Conservation (phyloP, 257 asterid genomes). For the Fraxinus americana region DNA sequence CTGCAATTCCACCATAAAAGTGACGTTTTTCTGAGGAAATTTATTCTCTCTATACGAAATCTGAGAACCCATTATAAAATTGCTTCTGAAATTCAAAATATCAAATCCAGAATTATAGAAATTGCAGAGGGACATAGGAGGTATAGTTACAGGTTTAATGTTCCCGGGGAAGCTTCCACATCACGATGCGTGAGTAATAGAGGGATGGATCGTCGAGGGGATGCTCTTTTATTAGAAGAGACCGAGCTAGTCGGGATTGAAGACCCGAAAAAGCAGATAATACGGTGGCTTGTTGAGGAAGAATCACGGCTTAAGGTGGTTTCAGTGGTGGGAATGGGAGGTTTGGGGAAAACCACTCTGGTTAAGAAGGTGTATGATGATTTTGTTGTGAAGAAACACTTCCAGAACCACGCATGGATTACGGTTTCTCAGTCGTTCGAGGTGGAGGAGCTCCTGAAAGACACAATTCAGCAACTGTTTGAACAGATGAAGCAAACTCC, state of each 20-base stretch:
- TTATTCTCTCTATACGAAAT: background rate
- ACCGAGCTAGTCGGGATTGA: conserved; percentile 18
- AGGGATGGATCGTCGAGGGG: background rate
- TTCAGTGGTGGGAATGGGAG: conserved; percentile 30
- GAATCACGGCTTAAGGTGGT: conserved; percentile 11
- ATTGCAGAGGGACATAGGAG: conserved; percentile 27
- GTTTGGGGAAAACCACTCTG: conserved; percentile 28
- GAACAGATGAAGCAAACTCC: background rate
- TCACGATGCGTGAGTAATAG: background rate
- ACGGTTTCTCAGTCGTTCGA: conserved; percentile 30
- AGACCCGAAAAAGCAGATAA: background rate
- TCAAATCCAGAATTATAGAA: conserved; percentile 20
- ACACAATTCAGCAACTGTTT: conserved; percentile 11
- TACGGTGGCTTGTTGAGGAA: background rate
- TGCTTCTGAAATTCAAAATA: conserved; percentile 24
- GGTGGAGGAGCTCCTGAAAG: conserved; percentile 27
- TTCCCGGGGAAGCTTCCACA: background rate
- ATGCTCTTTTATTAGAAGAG: conserved; percentile 12
- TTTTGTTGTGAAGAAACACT: conserved; percentile 25
- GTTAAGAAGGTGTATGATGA: conserved; percentile 28
- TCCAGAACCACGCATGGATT: conserved; percentile 37
- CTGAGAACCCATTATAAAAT: conserved; percentile 9
- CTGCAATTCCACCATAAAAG: background rate
- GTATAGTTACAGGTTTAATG: background rate
- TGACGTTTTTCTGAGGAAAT: background rate